These are phyloP conservation scores for Gossypium mustelinum DNA, from an alignment of 345 rosid species.

Conservation along the genomic window DNA sequence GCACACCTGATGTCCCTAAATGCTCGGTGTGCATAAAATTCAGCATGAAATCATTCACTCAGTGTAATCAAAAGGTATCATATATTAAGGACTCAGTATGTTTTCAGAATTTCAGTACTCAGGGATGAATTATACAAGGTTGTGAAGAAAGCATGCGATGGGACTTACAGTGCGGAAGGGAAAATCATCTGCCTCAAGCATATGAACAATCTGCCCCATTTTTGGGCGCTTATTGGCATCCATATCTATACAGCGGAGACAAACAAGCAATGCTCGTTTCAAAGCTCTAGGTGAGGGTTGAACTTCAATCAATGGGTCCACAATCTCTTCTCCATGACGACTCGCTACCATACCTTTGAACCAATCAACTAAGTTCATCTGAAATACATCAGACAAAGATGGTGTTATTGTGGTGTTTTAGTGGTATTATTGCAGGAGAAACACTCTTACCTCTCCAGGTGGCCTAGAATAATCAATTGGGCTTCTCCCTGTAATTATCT, in stretches of 20 bases:
- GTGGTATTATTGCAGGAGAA: not conserved
- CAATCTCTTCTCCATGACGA: slow-evolving; percentile 72
- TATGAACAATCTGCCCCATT: slow-evolving; percentile 95
- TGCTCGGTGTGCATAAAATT: too few relatives aligned
- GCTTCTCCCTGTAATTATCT: slow-evolving; percentile 82
- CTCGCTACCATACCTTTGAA: slow-evolving; percentile 91
- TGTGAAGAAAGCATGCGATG: not conserved
- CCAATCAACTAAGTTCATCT: slow-evolving; percentile 97
- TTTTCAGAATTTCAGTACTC: too few relatives aligned
- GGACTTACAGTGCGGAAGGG: slow-evolving; percentile 81
- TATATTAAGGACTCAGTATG: too few relatives aligned
- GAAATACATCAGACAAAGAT: slow-evolving; percentile 15
- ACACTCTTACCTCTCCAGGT: slow-evolving; percentile 66
- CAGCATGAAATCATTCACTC: too few relatives aligned
- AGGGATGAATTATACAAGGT: too few relatives aligned
- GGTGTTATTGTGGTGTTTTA: not conserved
- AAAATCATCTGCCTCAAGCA: slow-evolving; percentile 92
- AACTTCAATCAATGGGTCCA: slow-evolving; percentile 68
- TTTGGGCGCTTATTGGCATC: slow-evolving; percentile 79
- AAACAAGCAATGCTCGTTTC: slow-evolving; percentile 70
- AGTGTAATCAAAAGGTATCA: not conserved
- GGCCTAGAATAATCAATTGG: slow-evolving; percentile 84
- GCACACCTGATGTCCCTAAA: not conserved
- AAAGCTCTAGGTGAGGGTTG: slow-evolving; percentile 65
- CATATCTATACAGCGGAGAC: slow-evolving; percentile 89